Evolutionary conservation across 148 eudicot species (phyloP).

Genomic region (Rhododendron mucronatum): DNA sequence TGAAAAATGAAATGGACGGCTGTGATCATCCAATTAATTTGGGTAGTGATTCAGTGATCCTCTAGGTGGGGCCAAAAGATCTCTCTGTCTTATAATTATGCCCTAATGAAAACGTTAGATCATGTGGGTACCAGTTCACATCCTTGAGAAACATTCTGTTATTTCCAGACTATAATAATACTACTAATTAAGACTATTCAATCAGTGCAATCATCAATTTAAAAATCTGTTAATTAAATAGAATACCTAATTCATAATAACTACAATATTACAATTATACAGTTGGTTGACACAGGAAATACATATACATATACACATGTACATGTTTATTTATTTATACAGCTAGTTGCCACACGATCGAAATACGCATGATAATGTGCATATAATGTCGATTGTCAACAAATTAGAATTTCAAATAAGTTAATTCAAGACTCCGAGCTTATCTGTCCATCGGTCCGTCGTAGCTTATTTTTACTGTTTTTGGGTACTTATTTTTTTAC

Average conservation of each 20-base stretch:
- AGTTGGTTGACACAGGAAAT: no score
- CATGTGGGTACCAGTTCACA: slow-evolving; percentile 14
- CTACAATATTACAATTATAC: no score
- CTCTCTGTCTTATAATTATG: not conserved
- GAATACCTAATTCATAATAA: not conserved
- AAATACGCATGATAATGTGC: no score
- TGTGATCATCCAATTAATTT: not conserved
- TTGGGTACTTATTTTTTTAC: no score
- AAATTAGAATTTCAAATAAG: no score
- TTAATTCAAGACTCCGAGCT: no score
- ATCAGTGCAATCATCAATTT: not conserved
- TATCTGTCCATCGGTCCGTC: no score
- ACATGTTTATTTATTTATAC: no score
- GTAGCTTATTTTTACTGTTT: no score
- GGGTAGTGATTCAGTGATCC: not conserved
- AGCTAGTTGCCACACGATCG: no score
- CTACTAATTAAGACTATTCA: not conserved
- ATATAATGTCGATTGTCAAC: no score
- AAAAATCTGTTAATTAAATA: not conserved
- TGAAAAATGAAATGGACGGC: not conserved
- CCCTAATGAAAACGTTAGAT: not conserved
- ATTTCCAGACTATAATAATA: not conserved
- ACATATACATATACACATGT: no score
- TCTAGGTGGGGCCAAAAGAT: not conserved
- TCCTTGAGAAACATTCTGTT: slow-evolving; percentile 22